Base-by-base conservation (phyloP, 768 basidiomycete genomes). In the Infundibulicybe gibba region DNA sequence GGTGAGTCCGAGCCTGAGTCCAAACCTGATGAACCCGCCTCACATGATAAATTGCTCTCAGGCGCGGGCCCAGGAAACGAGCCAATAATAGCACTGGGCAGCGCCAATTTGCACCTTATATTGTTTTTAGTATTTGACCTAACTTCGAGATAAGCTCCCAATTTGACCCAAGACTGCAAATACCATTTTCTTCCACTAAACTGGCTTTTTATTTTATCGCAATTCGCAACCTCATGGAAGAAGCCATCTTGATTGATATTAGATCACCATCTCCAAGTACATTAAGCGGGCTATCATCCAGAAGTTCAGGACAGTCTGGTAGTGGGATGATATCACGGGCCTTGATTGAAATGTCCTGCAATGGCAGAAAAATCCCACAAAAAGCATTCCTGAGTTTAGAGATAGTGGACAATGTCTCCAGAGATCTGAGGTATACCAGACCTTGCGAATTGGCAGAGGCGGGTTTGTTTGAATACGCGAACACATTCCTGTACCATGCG, bases 251-350 rank as follows among this genome's bases (percentile, higher is more conserved):
- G 3, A 77, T 54, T 32, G 58, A 54, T 14, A 78, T 57, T 32
- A 79, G 61, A 61, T 79, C 77, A 0, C 76, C 76, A 56, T 79
- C 77, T 54, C 76, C 64, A 20, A 78, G 59, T 12, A 72, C 68
- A 41, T 52, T 49, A 38, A 72, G 54, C 8, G 60, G 58, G 40
- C 61, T 70, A 34, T 65, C 63, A 45, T 75, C 65, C 52, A 79
- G 53, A 31, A 79, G 62, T 48, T 76, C 74, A 56, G 77, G 78
- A 19, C 64, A 73, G 35, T 79, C 77, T 41, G 78, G 54, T 14
- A 65, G 48, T 12, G 78, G 57, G 8, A 55, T 41, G 40, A 74
- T 31, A 42, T 62, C 48, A 35, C 40, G 31, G 9, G 44, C 55
- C 15, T 52, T 32, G 41, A 65, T 46, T 19, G 60, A 45, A 3